Conservation (phyloP, 129 eudicot genomes). For the Helianthus annuus region HanXRQr2.0-SUNRISE NC_035447.2:107108873-107109372, state of each 20-base stretch:
- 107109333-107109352: too few relatives aligned
- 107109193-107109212: neutral
- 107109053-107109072: conserved; percentile 99
- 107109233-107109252: conserved; percentile 4
- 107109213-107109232: neutral
- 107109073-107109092: conserved; percentile 86
- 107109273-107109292: neutral
- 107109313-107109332: too few relatives aligned
- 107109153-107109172: too few relatives aligned
- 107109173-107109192: neutral
- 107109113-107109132: conserved; percentile 5
- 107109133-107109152: neutral
- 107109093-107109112: conserved; percentile 23
- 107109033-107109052: conserved; percentile 97
- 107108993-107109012: conserved; percentile 50
- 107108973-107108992: conserved; percentile 46
- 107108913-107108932: conserved; percentile 94
- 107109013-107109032: conserved; percentile 76
- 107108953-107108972: conserved; percentile 95
- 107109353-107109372: conserved; percentile 27
- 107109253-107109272: conserved; percentile 1
- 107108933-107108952: conserved; percentile 95
- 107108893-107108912: conserved; percentile 57
- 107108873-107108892: conserved; percentile 82
- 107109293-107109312: too few relatives aligned